Evolutionary conservation across 306 rosid genomes (phyloP).

Genomic region (Hippophae rhamnoides): DNA sequence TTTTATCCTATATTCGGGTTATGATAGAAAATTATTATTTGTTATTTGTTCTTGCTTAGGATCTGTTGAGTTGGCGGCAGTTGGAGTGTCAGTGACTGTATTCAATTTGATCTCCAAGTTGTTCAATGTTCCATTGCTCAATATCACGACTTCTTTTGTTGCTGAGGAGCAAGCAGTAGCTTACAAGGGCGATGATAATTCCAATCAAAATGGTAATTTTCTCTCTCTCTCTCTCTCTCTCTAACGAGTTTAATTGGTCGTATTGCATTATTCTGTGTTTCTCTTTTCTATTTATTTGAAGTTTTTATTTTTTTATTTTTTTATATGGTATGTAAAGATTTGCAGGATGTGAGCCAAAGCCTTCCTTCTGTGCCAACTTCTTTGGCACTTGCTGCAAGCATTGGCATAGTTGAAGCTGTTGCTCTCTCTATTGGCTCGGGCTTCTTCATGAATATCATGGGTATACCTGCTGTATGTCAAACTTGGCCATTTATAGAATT

Average conservation of each 20-base stretch:
- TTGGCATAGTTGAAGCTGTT: constrained; percentile 81
- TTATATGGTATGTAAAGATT: constrained; percentile 25
- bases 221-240: constrained; percentile 25
- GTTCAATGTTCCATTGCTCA: constrained; percentile 69
- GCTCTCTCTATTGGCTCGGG: constrained; percentile 73
- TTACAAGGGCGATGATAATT: constrained; percentile 22
- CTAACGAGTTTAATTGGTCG: neutral
- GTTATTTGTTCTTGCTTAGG: constrained; percentile 41
- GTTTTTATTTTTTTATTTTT: constrained; percentile 4
- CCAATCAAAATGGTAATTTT: constrained; percentile 19
- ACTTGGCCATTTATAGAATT: constrained; percentile 17
- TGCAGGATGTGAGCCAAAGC: constrained; percentile 23
- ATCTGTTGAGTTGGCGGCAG: constrained; percentile 81
- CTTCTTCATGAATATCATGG: constrained; percentile 69
- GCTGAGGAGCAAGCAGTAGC: constrained; percentile 77
- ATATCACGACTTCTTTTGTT: constrained; percentile 87
- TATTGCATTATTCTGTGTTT: constrained; percentile 8
- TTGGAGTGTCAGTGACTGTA: constrained; percentile 79
- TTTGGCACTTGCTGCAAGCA: constrained; percentile 65
- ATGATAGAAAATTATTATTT: constrained; percentile 6
- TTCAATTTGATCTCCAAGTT: constrained; percentile 79
- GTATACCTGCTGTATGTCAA: constrained; percentile 85
- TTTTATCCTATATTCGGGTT: constrained; percentile 7
- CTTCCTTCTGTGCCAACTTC: constrained; percentile 81
- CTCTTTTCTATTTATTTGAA: constrained; percentile 7